phyloP scores from a whole-genome alignment of 1,284 basidiomycete species.

The Ustilago cynodontis region DNA sequence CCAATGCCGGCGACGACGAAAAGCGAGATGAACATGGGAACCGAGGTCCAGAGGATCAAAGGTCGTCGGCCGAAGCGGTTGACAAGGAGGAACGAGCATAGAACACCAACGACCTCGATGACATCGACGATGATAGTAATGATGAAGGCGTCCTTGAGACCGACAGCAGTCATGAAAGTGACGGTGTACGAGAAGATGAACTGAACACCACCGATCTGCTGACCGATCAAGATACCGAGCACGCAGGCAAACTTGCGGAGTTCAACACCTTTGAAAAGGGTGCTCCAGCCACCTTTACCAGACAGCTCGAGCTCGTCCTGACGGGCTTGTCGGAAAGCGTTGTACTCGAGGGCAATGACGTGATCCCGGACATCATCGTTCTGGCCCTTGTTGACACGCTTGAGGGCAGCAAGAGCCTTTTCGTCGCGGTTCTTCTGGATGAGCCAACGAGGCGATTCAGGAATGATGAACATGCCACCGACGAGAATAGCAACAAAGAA shows the following conservation, averaged over 20 bases:
- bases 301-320: slow-evolving; percentile 70
- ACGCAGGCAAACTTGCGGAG: slow-evolving; percentile 71
- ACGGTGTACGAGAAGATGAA: slow-evolving; percentile 71
- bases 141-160: slow-evolving; percentile 70
- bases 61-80: slow-evolving; percentile 72
- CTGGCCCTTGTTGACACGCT: slow-evolving; percentile 71
- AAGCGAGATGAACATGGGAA: slow-evolving; percentile 71
- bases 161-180: slow-evolving; percentile 57
- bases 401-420: slow-evolving; percentile 70
- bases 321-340: slow-evolving; percentile 70
- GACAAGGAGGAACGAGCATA: slow-evolving; percentile 71
- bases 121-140: slow-evolving; percentile 70
- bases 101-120: slow-evolving; percentile 71
- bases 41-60: slow-evolving; percentile 70
- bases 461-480: slow-evolving; percentile 69
- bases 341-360: slow-evolving; percentile 67
- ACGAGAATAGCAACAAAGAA: slow-evolving; percentile 70
- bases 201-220: slow-evolving; percentile 68
- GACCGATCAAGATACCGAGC: slow-evolving; percentile 71
- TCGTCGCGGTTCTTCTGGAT: slow-evolving; percentile 70
- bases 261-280: slow-evolving; percentile 68
- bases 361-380: slow-evolving; percentile 65
- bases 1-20: slow-evolving; percentile 71
- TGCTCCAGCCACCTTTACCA: slow-evolving; percentile 70
- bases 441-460: slow-evolving; percentile 72